Base-by-base conservation (phyloP, 306 rosid species). In the Oxytropis ochrocephala region DNA sequence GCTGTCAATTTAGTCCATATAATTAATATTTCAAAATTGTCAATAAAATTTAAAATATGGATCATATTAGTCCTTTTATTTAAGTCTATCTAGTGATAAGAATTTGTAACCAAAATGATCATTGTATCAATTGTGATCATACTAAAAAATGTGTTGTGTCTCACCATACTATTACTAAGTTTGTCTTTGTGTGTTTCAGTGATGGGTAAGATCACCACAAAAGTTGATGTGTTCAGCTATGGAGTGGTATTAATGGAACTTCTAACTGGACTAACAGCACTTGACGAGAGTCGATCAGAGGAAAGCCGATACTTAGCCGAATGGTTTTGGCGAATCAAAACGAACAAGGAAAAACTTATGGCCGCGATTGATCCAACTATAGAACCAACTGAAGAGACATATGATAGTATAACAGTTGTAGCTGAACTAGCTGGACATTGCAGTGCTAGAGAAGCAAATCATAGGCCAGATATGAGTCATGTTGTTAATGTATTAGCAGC, bases 191-290 rank as follows among this genome's bases (percentile, higher is more conserved):
- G 78, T 57, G 64, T 58, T 88, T 66, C 89, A 91, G 96, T 91
- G 76, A 86, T 85, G 91, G 97, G 97, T 69, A 88, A 87, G 76
- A 87, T 91, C 83, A 91, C 96, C 46, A 91, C 96, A 11, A 91
- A 91, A 75, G 91, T 24, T 30, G 91, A 91, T 75, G 93, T 88
- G 44, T 91, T 88, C 83, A 91, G 96, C 82, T 88, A 71, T 0
- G 97, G 97, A 2, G 91, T 91, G 29, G 93, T 91, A 36, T 29
- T 91, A 52, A 88, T 91, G 88, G 97, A 91, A 52, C 85, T 91
- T 58, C 33, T 91, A 39, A 91, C 93, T 1, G 97, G 97, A 43
- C 78, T 85, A 46, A 81, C 36, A 67, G 96, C 97, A 0, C 86
- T 91, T 16, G 97, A 91, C 11, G 93, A 91, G 81, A 78, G 80